Conservation (phyloP, 805 yeast species). For the Wickerhamomyces hampshirensis region DNA sequence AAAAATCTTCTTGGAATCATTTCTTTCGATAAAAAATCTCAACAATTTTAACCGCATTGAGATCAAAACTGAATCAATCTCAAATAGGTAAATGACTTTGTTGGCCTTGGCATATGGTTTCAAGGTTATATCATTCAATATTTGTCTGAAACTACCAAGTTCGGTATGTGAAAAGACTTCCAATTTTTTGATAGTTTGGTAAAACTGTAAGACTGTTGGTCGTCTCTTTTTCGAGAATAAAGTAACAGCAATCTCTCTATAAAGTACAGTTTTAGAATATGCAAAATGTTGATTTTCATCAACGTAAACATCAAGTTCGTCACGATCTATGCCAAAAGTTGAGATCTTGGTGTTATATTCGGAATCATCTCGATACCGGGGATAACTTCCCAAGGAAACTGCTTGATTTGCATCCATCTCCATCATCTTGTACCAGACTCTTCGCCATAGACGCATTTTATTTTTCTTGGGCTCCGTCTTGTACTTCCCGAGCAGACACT, state of each 20-base stretch:
- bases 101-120: conserved; percentile 18
- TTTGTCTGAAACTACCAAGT: conserved; percentile 25
- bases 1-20: conserved; percentile 28
- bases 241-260: conserved; percentile 27
- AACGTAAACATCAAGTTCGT: conserved; percentile 34
- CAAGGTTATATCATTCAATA: conserved; percentile 8
- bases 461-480: conserved; percentile 6
- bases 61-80: conserved; percentile 27
- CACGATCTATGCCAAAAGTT: conserved; percentile 28
- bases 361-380: conserved; percentile 16
- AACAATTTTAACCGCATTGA: conserved; percentile 34
- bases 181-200: conserved; percentile 27
- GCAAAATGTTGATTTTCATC: conserved; percentile 28
- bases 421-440: conserved; percentile 21
- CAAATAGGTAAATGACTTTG: conserved; percentile 20
- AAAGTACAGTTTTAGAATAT: conserved; percentile 26
- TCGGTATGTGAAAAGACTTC: conserved; percentile 27
- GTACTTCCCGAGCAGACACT: conserved; percentile 16
- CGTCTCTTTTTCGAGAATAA: conserved; percentile 30
- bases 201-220: conserved; percentile 32
- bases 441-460: conserved; percentile 22
- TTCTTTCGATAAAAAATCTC: conserved; percentile 33
- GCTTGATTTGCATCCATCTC: conserved; percentile 21
- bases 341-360: conserved; percentile 24
- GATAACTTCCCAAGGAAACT: conserved; percentile 10